phyloP scores from a whole-genome alignment of 2,329 filamentous ascomycete species.

The Gnomoniopsis sp. region DNA sequence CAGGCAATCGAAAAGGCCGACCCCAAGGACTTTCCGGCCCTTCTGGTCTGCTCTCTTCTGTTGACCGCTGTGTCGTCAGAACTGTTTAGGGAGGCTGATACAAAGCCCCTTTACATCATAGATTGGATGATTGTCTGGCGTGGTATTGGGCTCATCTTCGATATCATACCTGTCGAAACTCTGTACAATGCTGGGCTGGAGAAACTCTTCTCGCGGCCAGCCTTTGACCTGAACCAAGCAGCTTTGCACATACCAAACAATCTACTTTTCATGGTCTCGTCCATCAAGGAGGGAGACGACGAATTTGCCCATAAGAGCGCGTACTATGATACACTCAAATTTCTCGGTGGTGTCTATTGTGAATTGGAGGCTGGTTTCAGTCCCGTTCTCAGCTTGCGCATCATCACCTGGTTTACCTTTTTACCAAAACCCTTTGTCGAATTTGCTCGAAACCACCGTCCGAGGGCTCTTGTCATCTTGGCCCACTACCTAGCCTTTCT shows the following conservation, averaged over 20 bases:
- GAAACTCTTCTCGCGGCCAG: slow-evolving; percentile 46
- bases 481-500: slow-evolving; percentile 51
- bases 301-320: slow-evolving; percentile 36
- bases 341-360: slow-evolving; percentile 49
- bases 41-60: slow-evolving; percentile 49
- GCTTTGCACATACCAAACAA: slow-evolving; percentile 41
- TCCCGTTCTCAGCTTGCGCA: slow-evolving; percentile 43
- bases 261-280: slow-evolving; percentile 47
- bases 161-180: slow-evolving; percentile 30
- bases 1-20: slow-evolving; percentile 45
- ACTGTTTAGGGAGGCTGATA: slow-evolving; percentile 45
- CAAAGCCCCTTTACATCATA: slow-evolving; percentile 45
- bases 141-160: slow-evolving; percentile 48
- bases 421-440: slow-evolving; percentile 42
- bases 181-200: slow-evolving; percentile 41
- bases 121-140: slow-evolving; percentile 57
- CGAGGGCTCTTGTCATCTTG: slow-evolving; percentile 48
- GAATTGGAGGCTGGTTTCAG: slow-evolving; percentile 44
- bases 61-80: slow-evolving; percentile 49
- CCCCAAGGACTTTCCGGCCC: slow-evolving; percentile 44
- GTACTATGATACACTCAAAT: slow-evolving; percentile 46
- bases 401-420: slow-evolving; percentile 53
- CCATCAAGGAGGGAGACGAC: slow-evolving; percentile 38
- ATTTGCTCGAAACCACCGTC: slow-evolving; percentile 37
- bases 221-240: slow-evolving; percentile 42